Evolutionary conservation across 768 basidiomycete genomes (phyloP), one percentile per base, ranked within the genome.

Genomic region (Trametes punicea): DNA sequence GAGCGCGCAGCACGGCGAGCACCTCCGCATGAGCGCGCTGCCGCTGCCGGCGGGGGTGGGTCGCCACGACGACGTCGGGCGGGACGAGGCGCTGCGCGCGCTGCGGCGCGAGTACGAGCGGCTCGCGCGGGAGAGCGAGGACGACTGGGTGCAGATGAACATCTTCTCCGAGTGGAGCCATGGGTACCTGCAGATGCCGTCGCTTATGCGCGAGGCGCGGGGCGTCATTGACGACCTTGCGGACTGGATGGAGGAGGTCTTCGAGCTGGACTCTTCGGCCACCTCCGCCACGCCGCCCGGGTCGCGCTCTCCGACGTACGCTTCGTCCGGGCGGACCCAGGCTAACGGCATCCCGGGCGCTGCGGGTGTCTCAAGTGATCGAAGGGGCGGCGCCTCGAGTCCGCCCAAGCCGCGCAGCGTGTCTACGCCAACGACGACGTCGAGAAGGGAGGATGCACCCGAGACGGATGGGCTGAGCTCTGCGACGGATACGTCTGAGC

Each of bases 101-200:
- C 69, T 86, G 73, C 76, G 74, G 64, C 74, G 73, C 58, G 88
- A 90, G 67, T 75, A 81, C 51, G 81, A 85, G 44, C 75, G 76
- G 56, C 75, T 90, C 41, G 75, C 74, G 3, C 67, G 76, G 21
- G 88, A 97, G 73, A 83, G 77, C 47, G 97, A 98, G 57, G 86
- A 90, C 59, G 94, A 97, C 69, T 95, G 94, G 94, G 93, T 97
- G 20, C 88, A 90, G 69, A 86, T 93, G 78, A 85, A 90, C 61
- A 81, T 98, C 54, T 92, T 96, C 71, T 89, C 90, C 27, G 95
- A 95, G 45, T 98, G 95, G 97, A 93, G 91, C 64, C 94, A 97
- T 41, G 96, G 93, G 33, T 98, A 93, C 74, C 79, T 96, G 64
- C 96, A 97, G 75, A 99, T 99, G 96, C 81, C 88, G 34, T 74